Evolutionary conservation across 306 rosid genomes (phyloP).

Genomic region (Vachellia collinsii): DNA sequence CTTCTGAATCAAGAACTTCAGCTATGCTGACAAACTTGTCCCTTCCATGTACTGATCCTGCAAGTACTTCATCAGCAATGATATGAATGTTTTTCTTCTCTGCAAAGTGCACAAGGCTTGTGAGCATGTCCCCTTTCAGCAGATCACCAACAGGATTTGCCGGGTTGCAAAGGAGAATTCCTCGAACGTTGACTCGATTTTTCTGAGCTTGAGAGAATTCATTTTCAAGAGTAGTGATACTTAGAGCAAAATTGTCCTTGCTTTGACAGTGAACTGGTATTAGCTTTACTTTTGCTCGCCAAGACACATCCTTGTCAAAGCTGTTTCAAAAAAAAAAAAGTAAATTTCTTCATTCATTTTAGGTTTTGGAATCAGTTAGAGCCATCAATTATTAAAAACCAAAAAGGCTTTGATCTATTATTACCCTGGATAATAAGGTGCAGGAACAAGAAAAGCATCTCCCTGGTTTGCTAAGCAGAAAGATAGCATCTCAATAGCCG

Average conservation of each 20-base stretch:
- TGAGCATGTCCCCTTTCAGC: slow-evolving; percentile 60
- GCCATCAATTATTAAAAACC: background rate
- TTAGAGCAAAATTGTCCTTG: slow-evolving; percentile 68
- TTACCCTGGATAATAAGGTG: slow-evolving; percentile 97
- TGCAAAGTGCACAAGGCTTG: slow-evolving; percentile 70
- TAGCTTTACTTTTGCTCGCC: slow-evolving; percentile 83
- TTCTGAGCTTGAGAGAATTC: slow-evolving; percentile 80
- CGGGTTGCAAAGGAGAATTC: slow-evolving; percentile 84
- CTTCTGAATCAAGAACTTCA: slow-evolving; percentile 70
- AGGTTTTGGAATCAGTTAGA: background rate
- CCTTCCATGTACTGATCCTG: slow-evolving; percentile 79
- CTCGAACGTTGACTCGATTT: slow-evolving; percentile 69
- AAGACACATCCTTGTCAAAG: slow-evolving; percentile 79
- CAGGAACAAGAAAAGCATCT: slow-evolving; percentile 86
- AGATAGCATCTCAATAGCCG: slow-evolving; percentile 78
- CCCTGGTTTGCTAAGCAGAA: slow-evolving; percentile 94
- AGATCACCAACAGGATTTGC: slow-evolving; percentile 86
- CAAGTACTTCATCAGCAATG: slow-evolving; percentile 83
- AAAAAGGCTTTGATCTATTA: slow-evolving; percentile 25
- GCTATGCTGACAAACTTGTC: slow-evolving; percentile 86
- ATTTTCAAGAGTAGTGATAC: slow-evolving; percentile 73
- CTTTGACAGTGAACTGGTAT: slow-evolving; percentile 92
- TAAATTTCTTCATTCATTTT: slow-evolving; percentile 20
- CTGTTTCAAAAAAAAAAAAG: slow-evolving; percentile 57
- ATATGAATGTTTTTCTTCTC: slow-evolving; percentile 87